Base-by-base conservation (phyloP, 768 basidiomycete genomes). In the Paxillus involutus region DNA sequence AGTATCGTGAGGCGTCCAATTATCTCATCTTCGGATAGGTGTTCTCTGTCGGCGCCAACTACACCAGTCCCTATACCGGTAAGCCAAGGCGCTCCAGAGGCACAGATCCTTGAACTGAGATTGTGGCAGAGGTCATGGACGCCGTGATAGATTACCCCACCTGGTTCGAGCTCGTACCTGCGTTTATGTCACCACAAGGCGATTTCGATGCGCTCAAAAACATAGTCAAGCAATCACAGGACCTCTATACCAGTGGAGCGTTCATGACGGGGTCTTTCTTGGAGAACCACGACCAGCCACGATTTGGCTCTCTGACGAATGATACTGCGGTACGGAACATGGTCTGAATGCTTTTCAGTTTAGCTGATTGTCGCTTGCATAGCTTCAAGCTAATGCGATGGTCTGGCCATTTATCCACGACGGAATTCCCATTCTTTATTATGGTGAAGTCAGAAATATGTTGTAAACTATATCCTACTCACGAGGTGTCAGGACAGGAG, bases 241-340 rank as follows among this genome's bases (percentile, higher is more conserved):
- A 56, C 4, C 49, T 60, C n/a, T 79, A 77, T 58, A 69, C 72
- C 42, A 68, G 70, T 30, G 75, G 78, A 24, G 49, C 69, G 33
- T 74, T 76, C 59, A 67, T 70, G 62, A 72, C 73, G 0, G 80
- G 75, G 9, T 71, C 76, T 6, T 82, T 82, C 68, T 66, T 82
- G 41, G 80, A 82, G 63, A 82, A 82, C 61, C 80, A 82, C 46
- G 81, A 82, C 58, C 74, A 80, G 49, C 76, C 80, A 10, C 75
- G 80, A 16, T 79, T 82, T 55, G 67, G 65, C 32, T 76, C 75
- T 6, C 43, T 73, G 40, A 76, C 76, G 14, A 64, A 66, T 30
- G 81, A 82, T 59, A 61, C 68, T 2, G 71, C 73, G 52, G 76
- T 78, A 61, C 26, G 75, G 66, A n/a, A 17, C 16, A 7, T 14